These are phyloP conservation scores for Ophiocordyceps camponoti-saundersi DNA, from an alignment of 2,329 filamentous ascomycete species.

Conservation along the genomic window DNA sequence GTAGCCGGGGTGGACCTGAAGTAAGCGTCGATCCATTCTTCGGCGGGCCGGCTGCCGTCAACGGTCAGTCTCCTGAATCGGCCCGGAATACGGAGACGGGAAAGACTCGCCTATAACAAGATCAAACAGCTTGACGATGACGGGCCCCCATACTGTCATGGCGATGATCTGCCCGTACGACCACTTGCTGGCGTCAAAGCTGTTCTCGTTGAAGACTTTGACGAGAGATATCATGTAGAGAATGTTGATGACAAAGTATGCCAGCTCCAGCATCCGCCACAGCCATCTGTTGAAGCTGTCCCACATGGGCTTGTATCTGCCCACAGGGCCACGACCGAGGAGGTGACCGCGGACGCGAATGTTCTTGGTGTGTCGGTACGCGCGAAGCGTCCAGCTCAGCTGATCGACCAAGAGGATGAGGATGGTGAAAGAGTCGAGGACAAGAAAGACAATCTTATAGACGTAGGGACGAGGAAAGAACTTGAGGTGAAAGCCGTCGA, in stretches of 20 bases:
- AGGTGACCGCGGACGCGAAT: conserved; percentile 13
- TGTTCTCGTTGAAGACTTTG: conserved; percentile 17
- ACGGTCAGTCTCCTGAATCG: not conserved
- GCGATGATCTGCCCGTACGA: conserved; percentile 21
- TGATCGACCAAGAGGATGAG: conserved; percentile 16
- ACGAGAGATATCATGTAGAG: conserved; percentile 19
- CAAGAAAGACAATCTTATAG: conserved; percentile 19
- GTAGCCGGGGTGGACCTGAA: conserved; percentile 18
- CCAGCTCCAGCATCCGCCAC: conserved; percentile 17
- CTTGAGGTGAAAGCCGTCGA: conserved; percentile 15
- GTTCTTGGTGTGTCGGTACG: conserved; percentile 14
- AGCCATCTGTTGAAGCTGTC: conserved; percentile 13
- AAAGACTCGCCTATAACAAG: conserved; percentile 16
- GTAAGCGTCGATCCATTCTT: conserved; percentile 18
- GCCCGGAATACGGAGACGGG: not conserved
- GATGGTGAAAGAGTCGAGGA: conserved; percentile 19
- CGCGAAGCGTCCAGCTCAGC: conserved; percentile 19
- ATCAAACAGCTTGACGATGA: conserved; percentile 22
- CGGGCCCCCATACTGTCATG: conserved; percentile 20
- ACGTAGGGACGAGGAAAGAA: conserved; percentile 20
- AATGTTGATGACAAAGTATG: conserved; percentile 19
- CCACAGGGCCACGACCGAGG: conserved; percentile 14
- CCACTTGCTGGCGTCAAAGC: conserved; percentile 17
- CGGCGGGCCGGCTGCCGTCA: conserved; percentile 15
- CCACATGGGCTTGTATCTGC: conserved; percentile 11